phyloP scores from a whole-genome alignment of 2,329 filamentous ascomycete genomes.

The Mycosphaerella sp. region DNA sequence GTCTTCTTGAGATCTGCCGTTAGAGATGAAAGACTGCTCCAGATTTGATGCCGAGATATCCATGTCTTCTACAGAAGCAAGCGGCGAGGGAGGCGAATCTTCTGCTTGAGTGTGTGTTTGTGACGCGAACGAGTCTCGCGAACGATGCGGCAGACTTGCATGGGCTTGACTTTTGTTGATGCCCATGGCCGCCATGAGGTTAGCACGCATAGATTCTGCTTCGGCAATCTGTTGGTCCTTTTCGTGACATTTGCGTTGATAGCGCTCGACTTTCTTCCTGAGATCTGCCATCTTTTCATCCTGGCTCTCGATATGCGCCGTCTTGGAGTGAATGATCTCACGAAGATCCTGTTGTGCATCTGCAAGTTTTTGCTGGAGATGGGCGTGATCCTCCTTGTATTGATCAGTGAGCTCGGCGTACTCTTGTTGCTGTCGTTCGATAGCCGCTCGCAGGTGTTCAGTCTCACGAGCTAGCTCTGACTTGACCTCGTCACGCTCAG shows the following conservation, averaged over 20 bases:
- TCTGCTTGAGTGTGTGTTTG: slow-evolving; percentile 12
- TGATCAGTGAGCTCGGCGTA: not conserved
- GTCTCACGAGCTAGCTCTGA: slow-evolving; percentile 28
- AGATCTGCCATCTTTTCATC: slow-evolving; percentile 21
- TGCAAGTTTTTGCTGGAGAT: slow-evolving; percentile 3
- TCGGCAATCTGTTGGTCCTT: slow-evolving; percentile 35
- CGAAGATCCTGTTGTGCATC: not conserved
- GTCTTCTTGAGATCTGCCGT: slow-evolving; percentile 28
- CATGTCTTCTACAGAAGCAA: slow-evolving; percentile 9
- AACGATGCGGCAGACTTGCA: slow-evolving; percentile 19
- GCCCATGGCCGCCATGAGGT: slow-evolving; percentile 36
- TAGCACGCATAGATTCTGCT: slow-evolving; percentile 35
- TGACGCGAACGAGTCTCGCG: slow-evolving; percentile 12
- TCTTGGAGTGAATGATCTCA: not conserved
- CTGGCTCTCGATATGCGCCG: slow-evolving; percentile 7
- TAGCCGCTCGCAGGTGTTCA: slow-evolving; percentile 36
- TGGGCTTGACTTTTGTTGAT: slow-evolving; percentile 16
- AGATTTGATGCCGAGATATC: slow-evolving; percentile 15
- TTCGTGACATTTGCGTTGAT: slow-evolving; percentile 30
- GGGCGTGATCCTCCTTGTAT: not conserved
- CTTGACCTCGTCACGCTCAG: slow-evolving; percentile 2
- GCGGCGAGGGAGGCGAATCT: slow-evolving; percentile 14
- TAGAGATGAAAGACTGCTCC: slow-evolving; percentile 23
- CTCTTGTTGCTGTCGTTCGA: slow-evolving; percentile 23
- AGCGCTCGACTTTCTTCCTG: slow-evolving; percentile 26